These are phyloP conservation scores for Hirsutella minnesotensis DNA, from an alignment of 2,329 filamentous ascomycete species.

Conservation along the genomic window DNA sequence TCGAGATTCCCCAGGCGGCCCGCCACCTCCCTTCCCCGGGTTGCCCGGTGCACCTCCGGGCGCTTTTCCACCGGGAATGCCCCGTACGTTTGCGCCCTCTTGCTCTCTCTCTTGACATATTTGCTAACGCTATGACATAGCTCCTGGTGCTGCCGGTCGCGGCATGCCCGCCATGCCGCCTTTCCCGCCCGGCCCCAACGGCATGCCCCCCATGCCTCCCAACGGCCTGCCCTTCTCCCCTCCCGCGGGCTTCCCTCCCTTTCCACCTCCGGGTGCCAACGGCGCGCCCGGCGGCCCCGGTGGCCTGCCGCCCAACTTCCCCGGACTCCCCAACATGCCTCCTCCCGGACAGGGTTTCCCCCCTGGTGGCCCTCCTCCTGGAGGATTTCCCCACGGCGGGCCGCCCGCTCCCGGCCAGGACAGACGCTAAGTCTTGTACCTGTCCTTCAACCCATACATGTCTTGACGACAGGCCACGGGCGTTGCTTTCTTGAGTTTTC, in stretches of 20 bases:
- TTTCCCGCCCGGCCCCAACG: constrained; percentile 28
- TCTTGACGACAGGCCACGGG: no score
- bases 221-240: constrained; percentile 24
- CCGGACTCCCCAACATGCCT: constrained; percentile 23
- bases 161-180: constrained; percentile 34
- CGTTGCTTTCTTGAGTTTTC: not conserved
- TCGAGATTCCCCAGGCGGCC: constrained; percentile 13
- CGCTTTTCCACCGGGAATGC: constrained; percentile 27
- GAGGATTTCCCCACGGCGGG: constrained; percentile 19
- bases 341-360: constrained; percentile 32
- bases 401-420: constrained; percentile 25
- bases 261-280: constrained; percentile 25
- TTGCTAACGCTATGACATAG: not conserved
- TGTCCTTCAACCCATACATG: no score
- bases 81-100: constrained; percentile 37
- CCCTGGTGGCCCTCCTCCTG: constrained; percentile 21
- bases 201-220: constrained; percentile 25
- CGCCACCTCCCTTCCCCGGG: constrained; percentile 48
- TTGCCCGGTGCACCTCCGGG: constrained; percentile 31
- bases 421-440: constrained; percentile 26
- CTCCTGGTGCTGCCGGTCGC: constrained; percentile 28
- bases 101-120: not conserved
- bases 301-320: constrained; percentile 15
- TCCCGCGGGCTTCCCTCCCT: constrained; percentile 21
- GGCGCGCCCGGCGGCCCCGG: constrained; percentile 11